Base-by-base conservation (phyloP, 192 early-diverging fungal species). In the Fimicolochytrium jonesii region DNA sequence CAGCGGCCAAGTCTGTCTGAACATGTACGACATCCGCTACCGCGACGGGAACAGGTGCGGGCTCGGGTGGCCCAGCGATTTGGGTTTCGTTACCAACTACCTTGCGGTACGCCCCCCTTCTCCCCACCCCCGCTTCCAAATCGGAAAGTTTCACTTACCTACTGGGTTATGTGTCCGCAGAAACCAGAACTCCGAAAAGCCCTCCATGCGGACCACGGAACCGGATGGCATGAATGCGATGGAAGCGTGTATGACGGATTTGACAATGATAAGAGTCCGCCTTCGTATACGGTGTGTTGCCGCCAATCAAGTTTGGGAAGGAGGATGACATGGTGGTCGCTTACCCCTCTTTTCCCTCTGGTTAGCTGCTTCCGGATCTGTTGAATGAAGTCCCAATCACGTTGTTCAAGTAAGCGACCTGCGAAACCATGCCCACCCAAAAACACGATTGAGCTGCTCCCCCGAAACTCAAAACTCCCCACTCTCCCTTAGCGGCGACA, bases 21-120 rank as follows among this genome's bases (percentile, higher is more conserved):
- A 90, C 65, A 82, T 85, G 73, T 90, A 90, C 62, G 85, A 90
- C 46, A 71, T 87, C 48, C 77, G 84, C 10, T 54, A 86, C 32
- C 68, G 72, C 7, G 88, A 90, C 59, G 64, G 74, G 28, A 67
- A 68, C 20, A 66, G 76, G 7, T 90, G 88, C 34, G 87, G 87
- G 33, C 45, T 75, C 41, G 55, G 34, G 18, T 82, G 80, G 80
- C 80, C 80, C 5, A 52, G 68, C 18, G 64, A 66, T 35, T 25
- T 82, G 43, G 25, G 56, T 2, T 61, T 62, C 1, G 73, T 77
- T 60, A 68, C 44, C 15, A 52, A 29, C 4, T 82, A 82, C 30
- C 52, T 82, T 3, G 23, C 56, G 35, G 61, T 67, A 51, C 34
- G 59, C 35, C 6, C 3, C 15, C 22, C 46, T 23, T 48, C 11